Evolutionary conservation across 2,329 filamentous ascomycete species (phyloP), one percentile per base, ranked within the genome.

Genomic region (Penicillium corylophilum): DNA sequence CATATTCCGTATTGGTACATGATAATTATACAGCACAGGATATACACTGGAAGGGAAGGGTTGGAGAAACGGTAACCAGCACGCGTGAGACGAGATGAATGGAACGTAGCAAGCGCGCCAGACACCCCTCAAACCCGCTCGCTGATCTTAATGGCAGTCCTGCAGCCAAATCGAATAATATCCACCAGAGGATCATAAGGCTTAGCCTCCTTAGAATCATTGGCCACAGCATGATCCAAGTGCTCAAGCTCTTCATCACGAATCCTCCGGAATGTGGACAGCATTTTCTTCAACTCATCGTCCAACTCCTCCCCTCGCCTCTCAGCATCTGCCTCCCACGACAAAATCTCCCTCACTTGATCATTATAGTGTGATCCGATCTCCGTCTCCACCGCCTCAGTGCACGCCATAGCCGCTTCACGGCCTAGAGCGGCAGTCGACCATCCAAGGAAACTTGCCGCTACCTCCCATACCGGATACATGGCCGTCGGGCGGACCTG

Each of bases 321-420:
- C 73, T 93, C 83, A 78, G 91, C 89, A 59, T 86, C 82, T 7
- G 82, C 78, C 51, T 90, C 82, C 87, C 95, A 96, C 56, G 88
- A 86, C 35, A 97, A 72, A 62, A 99, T 75, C 47, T 83, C 82
- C 23, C 90, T 79, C 38, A 99, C 90, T 75, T 99, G 94, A 58
- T 85, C 85, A 69, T 97, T 97, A 71, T 99, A 99, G 74, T 99
- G 94, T 24, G 85, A 85, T 2, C 94, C 94, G 57, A 99, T 99
- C 77, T 97, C 94, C 6, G 93, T 99, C 79, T 99, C 94, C 1
- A 99, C 93, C 1, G 94, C 94, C 74, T 99, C 94, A 0, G 94
- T 97, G 70, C 94, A 99, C 12, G 94, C 94, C 94, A 99, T 99
- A 31, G 94, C 93, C 2, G 93, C 92, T 74, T 97, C 91, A 44